Percentiles rank a stretch among this genome's conserved stretches.
Evolutionary conservation across 2,329 filamentous ascomycete species (phyloP).

Genomic region (Rosellinia necatrix): DNA sequence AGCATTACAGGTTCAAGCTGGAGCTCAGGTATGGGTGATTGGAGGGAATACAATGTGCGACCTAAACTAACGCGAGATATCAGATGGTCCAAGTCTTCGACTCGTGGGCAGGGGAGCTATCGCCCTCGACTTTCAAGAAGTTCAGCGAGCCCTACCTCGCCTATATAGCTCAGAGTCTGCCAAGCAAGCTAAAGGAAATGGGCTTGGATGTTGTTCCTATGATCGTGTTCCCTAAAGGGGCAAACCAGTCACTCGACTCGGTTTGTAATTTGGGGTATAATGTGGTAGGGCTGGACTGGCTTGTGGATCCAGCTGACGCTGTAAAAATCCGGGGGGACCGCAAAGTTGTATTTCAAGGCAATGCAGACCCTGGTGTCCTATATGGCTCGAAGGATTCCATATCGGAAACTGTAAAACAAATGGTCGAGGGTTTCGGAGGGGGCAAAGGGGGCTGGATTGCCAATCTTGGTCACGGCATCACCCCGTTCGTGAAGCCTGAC

Average conservation of each 20-base stretch:
- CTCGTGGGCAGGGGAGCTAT: slow-evolving; percentile 95
- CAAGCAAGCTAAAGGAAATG: slow-evolving; percentile 72
- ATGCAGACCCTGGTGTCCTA: slow-evolving; percentile 90
- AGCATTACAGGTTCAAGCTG: slow-evolving; percentile 87
- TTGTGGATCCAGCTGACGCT: slow-evolving; percentile 85
- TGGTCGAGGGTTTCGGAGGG: slow-evolving; percentile 82
- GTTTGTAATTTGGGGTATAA: slow-evolving; percentile 89
- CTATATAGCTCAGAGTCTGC: slow-evolving; percentile 82
- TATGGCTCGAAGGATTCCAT: slow-evolving; percentile 86
- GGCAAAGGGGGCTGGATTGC: slow-evolving; percentile 92
- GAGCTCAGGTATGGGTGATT: slow-evolving; percentile 69
- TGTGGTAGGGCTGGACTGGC: slow-evolving; percentile 93
- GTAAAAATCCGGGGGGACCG: slow-evolving; percentile 78
- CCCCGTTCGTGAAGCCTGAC: slow-evolving; percentile 91
- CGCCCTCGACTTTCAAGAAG: slow-evolving; percentile 78
- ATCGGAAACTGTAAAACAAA: slow-evolving; percentile 78
- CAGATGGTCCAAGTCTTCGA: slow-evolving; percentile 95
- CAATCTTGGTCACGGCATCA: slow-evolving; percentile 96
- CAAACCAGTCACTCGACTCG: slow-evolving; percentile 90
- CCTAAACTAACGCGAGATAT: slow-evolving; percentile 8
- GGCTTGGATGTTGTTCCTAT: slow-evolving; percentile 84
- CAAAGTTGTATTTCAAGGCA: slow-evolving; percentile 82
- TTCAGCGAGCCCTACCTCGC: slow-evolving; percentile 87
- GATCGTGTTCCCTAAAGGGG: slow-evolving; percentile 97
- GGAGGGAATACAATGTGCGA: background rate